phyloP scores from a whole-genome alignment of 2,329 filamentous ascomycete genomes.

The Xylaria sp. region DNA sequence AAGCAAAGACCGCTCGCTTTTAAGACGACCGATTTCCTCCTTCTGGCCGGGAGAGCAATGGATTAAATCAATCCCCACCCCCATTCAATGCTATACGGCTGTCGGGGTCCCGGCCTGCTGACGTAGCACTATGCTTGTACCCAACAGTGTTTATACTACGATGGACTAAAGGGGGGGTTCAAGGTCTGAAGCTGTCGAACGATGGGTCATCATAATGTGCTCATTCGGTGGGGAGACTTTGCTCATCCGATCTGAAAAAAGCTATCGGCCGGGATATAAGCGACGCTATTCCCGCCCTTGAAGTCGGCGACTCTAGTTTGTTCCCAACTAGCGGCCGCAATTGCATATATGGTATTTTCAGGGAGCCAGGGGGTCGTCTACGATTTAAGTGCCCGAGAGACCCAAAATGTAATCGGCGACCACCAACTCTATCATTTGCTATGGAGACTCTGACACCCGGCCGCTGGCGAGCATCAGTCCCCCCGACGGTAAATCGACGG shows the following conservation, averaged over 20 bases:
- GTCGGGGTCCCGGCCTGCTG: not conserved
- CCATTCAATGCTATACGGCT: not conserved
- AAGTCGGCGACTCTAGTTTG: constrained; percentile 6
- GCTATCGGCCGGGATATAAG: not conserved
- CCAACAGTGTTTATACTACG: not conserved
- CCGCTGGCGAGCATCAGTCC: too few species aligned
- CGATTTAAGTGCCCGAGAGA: not conserved
- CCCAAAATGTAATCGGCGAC: constrained; percentile 4
- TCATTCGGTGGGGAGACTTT: constrained; percentile 17
- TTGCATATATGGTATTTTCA: not conserved
- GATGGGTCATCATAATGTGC: constrained; percentile 25
- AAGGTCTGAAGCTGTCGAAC: constrained; percentile 6
- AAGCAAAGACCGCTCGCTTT: not conserved
- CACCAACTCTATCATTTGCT: not conserved
- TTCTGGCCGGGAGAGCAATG: not conserved
- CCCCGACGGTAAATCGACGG: not conserved
- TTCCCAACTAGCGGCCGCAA: not conserved
- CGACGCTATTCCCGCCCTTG: not conserved
- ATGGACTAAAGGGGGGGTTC: not conserved
- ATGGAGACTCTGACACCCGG: too few species aligned
- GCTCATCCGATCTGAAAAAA: not conserved
- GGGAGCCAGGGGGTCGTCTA: not conserved
- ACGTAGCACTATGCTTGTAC: not conserved
- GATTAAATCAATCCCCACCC: not conserved
- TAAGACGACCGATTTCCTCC: not conserved